Base-by-base conservation (phyloP, 2,329 filamentous ascomycete genomes). In the Zalaria sp. region DNA sequence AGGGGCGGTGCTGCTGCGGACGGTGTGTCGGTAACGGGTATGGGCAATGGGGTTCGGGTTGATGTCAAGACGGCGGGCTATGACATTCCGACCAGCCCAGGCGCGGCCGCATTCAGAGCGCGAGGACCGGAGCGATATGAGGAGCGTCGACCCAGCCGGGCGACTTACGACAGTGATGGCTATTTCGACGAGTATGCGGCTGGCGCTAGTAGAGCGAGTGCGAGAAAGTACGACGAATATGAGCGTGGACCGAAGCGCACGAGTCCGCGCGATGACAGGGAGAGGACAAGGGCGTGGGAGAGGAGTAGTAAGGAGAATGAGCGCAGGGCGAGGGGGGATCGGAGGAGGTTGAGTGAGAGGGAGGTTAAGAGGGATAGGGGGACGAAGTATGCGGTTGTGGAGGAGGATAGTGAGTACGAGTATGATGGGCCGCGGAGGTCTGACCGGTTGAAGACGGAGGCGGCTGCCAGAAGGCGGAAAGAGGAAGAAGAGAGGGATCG, bases 161-260 rank as follows among this genome's bases (percentile, higher is more conserved):
- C 6, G 35, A 42, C 37, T 34, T 44, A 43, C n/a, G 42, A 43
- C 27, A 44, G 42, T 28, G 45, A 58, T 34, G 7, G 7, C 2
- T 32, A 32, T n/a, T 32, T 32, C 29, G 39, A 47, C 34, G 57
- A 62, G 37, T 63, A 62, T 49, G 60, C 59, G 45, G 58, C 64
- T 39, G 32, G 41, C 3, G 44, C 47, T 37, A 56, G 58, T 5
- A 54, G 61, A 43, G 43, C 56, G 2, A 52, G 52, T 11, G 48
- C 57, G 26, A 53, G 60, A 40, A 65, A 65, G 46, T 58, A 63
- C 43, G 54, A 61, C 29, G 58, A 58, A 6, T 63, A 64, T 43
- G 60, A 64, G 42, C 54, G 58, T 25, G 56, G 52, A 37, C 48
- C 54, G 28, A 59, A 57, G 46, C 46, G 57, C n/a, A 34, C 43